These are phyloP conservation scores for Cenchrus purpureus DNA, from an alignment of 176 grass and related monocot genomes.

Conservation along the genomic window DNA sequence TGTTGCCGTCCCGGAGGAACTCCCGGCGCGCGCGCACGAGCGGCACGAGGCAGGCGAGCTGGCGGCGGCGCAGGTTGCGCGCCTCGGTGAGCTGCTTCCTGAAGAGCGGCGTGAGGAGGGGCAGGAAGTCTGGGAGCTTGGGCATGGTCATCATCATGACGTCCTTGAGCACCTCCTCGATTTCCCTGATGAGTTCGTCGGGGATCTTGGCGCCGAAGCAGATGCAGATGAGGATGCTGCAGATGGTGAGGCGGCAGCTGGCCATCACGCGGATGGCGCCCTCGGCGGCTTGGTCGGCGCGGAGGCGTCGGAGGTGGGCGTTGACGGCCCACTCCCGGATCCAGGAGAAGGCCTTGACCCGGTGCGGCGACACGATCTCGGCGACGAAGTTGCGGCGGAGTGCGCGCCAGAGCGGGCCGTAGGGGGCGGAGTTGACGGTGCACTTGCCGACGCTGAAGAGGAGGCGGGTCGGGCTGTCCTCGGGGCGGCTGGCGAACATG, in stretches of 20 bases:
- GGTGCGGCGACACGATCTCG: slow-evolving; percentile 78
- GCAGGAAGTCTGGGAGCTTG: slow-evolving; percentile 91
- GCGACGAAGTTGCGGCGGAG: slow-evolving; percentile 93
- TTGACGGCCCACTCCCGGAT: slow-evolving; percentile 90
- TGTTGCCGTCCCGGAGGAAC: slow-evolving; percentile 59
- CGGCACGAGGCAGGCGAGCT: slow-evolving; percentile 75
- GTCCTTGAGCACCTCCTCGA: slow-evolving; percentile 97
- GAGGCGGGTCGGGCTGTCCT: slow-evolving; percentile 79
- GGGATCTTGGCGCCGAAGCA: slow-evolving; percentile 93
- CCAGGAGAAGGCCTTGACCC: slow-evolving; percentile 81
- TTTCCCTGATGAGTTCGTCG: slow-evolving; percentile 66
- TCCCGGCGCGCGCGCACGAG: slow-evolving; percentile 67
- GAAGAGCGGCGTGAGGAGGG: slow-evolving; percentile 81
- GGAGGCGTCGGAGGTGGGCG: slow-evolving; percentile 75
- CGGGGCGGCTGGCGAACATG: slow-evolving; percentile 81
- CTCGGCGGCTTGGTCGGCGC: slow-evolving; percentile 45
- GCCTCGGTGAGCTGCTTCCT: slow-evolving; percentile 62
- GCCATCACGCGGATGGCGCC: slow-evolving; percentile 63
- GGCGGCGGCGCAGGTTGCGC: slow-evolving; percentile 55
- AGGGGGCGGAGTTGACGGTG: slow-evolving; percentile 88
- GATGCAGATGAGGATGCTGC: slow-evolving; percentile 97
- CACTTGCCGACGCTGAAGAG: slow-evolving; percentile 96
- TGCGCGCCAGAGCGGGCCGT: slow-evolving; percentile 85
- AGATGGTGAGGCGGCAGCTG: slow-evolving; percentile 85
- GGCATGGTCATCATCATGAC: slow-evolving; percentile 92